These are phyloP conservation scores for Lecanosticta acicola DNA, from an alignment of 2,329 filamentous ascomycete species.

Conservation along the genomic window DNA sequence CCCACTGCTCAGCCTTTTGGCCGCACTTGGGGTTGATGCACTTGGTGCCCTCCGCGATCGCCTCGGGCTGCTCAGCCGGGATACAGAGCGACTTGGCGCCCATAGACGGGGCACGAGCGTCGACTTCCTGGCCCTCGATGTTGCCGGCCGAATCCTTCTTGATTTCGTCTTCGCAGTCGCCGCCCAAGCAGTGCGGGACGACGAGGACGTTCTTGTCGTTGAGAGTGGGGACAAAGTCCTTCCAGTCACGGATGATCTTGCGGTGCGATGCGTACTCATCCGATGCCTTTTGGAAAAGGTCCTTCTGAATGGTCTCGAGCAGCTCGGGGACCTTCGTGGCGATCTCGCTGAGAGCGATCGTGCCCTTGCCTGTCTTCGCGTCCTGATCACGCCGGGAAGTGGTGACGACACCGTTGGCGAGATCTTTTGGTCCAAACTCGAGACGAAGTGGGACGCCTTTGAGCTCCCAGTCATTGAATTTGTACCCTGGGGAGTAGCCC, in stretches of 20 bases:
- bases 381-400: slow-evolving; percentile 79
- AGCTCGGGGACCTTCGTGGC: slow-evolving; percentile 68
- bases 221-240: slow-evolving; percentile 81
- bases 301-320: slow-evolving; percentile 82
- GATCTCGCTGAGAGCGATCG: slow-evolving; percentile 69
- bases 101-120: slow-evolving; percentile 69
- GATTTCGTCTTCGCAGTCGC: slow-evolving; percentile 86
- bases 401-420: slow-evolving; percentile 75
- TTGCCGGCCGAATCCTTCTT: slow-evolving; percentile 84
- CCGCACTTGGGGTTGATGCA: slow-evolving; percentile 86
- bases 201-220: slow-evolving; percentile 89
- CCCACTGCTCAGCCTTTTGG: slow-evolving; percentile 73
- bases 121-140: slow-evolving; percentile 58
- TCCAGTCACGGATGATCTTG: slow-evolving; percentile 75
- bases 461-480: slow-evolving; percentile 98
- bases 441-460: slow-evolving; percentile 90
- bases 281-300: slow-evolving; percentile 74
- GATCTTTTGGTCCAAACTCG: slow-evolving; percentile 94
- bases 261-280: slow-evolving; percentile 73
- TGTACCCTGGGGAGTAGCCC: slow-evolving; percentile 88
- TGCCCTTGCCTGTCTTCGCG: slow-evolving; percentile 56
- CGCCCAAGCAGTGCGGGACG: slow-evolving; percentile 81
- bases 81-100: slow-evolving; percentile 72
- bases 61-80: slow-evolving; percentile 80
- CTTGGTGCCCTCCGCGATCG: slow-evolving; percentile 68